phyloP scores from a whole-genome alignment of 2,329 filamentous ascomycete species.

The Sporothrix euskadiensis region DNA sequence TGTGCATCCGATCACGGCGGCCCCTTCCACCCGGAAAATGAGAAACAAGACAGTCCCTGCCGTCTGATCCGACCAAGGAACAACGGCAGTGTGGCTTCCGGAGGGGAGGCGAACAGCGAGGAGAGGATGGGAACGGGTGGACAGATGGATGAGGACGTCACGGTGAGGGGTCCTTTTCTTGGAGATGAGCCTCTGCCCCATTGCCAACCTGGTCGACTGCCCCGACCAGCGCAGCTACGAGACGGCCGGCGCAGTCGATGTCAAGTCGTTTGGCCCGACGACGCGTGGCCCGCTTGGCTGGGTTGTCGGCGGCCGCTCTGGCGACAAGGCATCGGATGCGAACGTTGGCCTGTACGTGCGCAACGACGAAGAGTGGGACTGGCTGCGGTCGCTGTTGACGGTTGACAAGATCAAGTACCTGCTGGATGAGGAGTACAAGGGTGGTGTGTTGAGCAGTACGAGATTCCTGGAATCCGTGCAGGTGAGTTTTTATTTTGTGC shows the following conservation, averaged over 20 bases:
- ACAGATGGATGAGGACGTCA: neutral
- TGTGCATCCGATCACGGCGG: constrained; percentile 8
- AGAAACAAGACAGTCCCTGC: neutral
- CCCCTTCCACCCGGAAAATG: neutral
- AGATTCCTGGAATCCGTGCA: constrained; percentile 27
- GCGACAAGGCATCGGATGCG: constrained; percentile 43
- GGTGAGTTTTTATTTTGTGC: constrained; percentile 22
- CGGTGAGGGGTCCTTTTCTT: neutral
- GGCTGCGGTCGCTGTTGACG: constrained; percentile 44
- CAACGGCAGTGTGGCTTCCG: neutral
- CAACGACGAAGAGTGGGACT: constrained; percentile 43
- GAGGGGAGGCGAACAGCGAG: neutral
- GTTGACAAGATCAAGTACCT: constrained; percentile 32
- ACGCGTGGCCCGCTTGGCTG: constrained; percentile 37
- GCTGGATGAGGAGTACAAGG: constrained; percentile 33
- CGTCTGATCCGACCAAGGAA: neutral
- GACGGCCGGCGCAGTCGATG: constrained; percentile 29
- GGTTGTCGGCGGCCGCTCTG: constrained; percentile 42
- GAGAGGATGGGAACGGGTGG: neutral
- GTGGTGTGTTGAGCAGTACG: constrained; percentile 30
- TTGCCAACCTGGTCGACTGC: constrained; percentile 32
- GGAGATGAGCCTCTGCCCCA: constrained; percentile 22
- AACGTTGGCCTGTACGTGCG: constrained; percentile 47
- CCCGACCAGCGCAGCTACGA: constrained; percentile 34
- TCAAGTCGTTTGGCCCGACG: constrained; percentile 35